Percentiles rank a stretch among this genome's conserved stretches.
phyloP scores from a whole-genome alignment of 768 basidiomycete genomes.

The Rhizopogon vinicolor region DNA sequence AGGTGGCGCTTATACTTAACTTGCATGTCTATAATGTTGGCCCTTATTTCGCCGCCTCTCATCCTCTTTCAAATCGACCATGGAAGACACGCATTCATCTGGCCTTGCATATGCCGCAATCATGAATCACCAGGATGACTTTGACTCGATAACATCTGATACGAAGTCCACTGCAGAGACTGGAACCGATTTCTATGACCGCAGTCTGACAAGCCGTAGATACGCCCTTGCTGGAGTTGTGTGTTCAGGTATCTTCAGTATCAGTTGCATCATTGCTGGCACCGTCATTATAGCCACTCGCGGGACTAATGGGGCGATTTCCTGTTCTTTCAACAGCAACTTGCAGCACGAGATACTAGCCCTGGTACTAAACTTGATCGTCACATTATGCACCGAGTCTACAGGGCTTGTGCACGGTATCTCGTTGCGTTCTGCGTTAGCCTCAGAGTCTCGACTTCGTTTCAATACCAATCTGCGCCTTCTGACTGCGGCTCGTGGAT shows the following conservation, averaged over 20 bases:
- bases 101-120: not conserved
- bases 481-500: constrained; percentile 15
- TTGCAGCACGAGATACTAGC: constrained; percentile 14
- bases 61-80: not conserved
- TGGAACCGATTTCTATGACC: constrained; percentile 23
- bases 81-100: not conserved
- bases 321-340: not conserved
- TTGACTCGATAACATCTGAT: not conserved
- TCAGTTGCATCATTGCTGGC: constrained; percentile 20
- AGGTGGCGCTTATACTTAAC: not conserved
- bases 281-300: constrained; percentile 14
- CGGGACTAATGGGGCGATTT: not conserved
- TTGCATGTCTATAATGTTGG: not conserved
- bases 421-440: constrained; percentile 21
- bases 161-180: constrained; percentile 3
- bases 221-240: constrained; percentile 22
- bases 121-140: not conserved
- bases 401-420: constrained; percentile 23
- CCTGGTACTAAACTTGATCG: constrained; percentile 22
- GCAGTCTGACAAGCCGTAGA: constrained; percentile 19
- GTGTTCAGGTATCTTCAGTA: constrained; percentile 16
- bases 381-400: constrained; percentile 23
- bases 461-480: constrained; percentile 27
- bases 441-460: constrained; percentile 17
- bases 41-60: not conserved